Evolutionary conservation across 2,329 filamentous ascomycete species (phyloP).

Genomic region (Colletotrichum phormii): DNA sequence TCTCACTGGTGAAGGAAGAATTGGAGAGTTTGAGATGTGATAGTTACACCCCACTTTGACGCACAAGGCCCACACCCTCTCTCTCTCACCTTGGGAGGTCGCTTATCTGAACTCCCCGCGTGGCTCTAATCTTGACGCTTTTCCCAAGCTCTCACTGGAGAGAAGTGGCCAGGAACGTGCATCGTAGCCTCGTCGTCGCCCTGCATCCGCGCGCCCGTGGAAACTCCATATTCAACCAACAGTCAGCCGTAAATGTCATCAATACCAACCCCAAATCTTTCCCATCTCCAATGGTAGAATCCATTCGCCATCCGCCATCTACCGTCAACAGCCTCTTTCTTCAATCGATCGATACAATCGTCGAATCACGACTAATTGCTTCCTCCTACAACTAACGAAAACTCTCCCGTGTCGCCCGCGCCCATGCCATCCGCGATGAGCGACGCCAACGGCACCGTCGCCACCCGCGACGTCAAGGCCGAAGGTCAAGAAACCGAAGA

Average conservation of each 20-base stretch:
- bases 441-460: conserved; percentile 40
- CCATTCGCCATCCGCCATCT: background rate
- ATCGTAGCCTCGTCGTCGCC: conserved; percentile 35
- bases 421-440: conserved; percentile 43
- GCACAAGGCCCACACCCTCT: background rate
- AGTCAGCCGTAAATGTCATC: conserved; percentile 24
- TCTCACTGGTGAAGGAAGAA: conserved; percentile 19
- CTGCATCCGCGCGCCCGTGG: conserved; percentile 31
- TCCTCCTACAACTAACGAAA: conserved; percentile 1
- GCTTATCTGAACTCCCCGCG: conserved; percentile 6
- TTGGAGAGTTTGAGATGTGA: conserved; percentile 34
- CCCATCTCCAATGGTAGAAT: conserved; percentile 1
- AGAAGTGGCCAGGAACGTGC: conserved; percentile 33
- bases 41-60: conserved; percentile 12
- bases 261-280: conserved; percentile 7
- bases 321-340: background rate
- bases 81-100: background rate
- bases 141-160: conserved; percentile 36
- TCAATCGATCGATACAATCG: conserved; percentile 7
- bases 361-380: conserved; percentile 8
- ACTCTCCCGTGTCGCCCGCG: background rate
- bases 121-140: conserved; percentile 27
- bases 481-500: conserved; percentile 53
- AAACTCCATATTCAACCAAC: conserved; percentile 13
- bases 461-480: conserved; percentile 51